A percentile compares a stretch with the other conserved stretches of the same genome.
Conservation (phyloP, 2,329 filamentous ascomycete genomes). For the Tolypocladium capitatum region DNA sequence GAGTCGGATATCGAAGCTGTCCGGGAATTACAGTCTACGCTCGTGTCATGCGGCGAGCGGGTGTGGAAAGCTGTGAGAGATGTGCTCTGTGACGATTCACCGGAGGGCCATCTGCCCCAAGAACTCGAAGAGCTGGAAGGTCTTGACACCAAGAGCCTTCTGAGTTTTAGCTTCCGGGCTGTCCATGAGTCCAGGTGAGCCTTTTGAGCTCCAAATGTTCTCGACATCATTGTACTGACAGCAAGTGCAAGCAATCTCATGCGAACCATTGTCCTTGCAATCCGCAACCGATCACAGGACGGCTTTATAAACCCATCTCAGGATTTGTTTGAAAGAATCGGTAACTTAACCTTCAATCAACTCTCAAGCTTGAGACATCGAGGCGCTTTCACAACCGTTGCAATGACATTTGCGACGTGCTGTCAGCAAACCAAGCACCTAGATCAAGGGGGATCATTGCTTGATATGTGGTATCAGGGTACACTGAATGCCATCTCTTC, state of each 20-base stretch:
- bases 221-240: neutral
- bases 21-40: slow-evolving; percentile 33
- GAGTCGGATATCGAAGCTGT: slow-evolving; percentile 22
- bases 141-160: slow-evolving; percentile 70
- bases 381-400: slow-evolving; percentile 87
- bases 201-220: neutral
- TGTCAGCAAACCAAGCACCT: slow-evolving; percentile 51
- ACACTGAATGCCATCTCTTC: slow-evolving; percentile 58
- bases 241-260: slow-evolving; percentile 49
- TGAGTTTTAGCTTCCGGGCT: slow-evolving; percentile 91
- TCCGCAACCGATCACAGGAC: slow-evolving; percentile 30
- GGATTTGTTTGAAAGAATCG: slow-evolving; percentile 51
- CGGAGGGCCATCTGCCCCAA: slow-evolving; percentile 73
- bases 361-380: slow-evolving; percentile 74
- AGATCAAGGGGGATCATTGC: slow-evolving; percentile 27
- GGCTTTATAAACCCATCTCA: slow-evolving; percentile 33
- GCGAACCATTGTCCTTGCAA: slow-evolving; percentile 44
- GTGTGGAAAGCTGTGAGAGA: slow-evolving; percentile 67
- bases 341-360: slow-evolving; percentile 67
- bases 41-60: slow-evolving; percentile 47
- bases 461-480: slow-evolving; percentile 59
- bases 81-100: slow-evolving; percentile 84
- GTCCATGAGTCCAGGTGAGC: slow-evolving; percentile 81
- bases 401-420: slow-evolving; percentile 71
- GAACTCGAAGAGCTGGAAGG: slow-evolving; percentile 60